Percentiles rank a stretch among this genome's conserved stretches.
Evolutionary conservation across 345 rosid species (phyloP).

Genomic region (Populus euphratica): DNA sequence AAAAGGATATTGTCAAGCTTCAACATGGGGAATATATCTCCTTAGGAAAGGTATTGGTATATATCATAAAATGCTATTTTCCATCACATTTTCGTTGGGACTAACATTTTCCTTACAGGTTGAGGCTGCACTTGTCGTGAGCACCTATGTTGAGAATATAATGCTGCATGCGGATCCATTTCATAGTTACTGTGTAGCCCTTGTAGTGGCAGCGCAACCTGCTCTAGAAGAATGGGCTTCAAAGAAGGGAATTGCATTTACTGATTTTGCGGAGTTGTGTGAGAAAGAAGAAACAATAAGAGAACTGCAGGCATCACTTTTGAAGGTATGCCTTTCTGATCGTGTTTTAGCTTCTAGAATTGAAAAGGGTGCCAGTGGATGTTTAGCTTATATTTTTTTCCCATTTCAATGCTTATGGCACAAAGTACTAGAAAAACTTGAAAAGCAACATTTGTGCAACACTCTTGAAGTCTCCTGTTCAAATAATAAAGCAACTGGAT

Average conservation of each 20-base stretch:
- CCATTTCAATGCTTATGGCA: background rate
- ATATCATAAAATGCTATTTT: background rate
- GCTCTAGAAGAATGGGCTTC: constrained; percentile 80
- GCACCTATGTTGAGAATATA: constrained; percentile 73
- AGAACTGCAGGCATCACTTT: constrained; percentile 78
- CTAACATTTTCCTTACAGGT: constrained; percentile 50
- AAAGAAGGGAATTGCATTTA: constrained; percentile 49
- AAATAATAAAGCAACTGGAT: background rate
- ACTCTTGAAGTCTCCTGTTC: background rate
- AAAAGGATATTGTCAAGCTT: constrained; percentile 95
- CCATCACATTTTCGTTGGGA: constrained; percentile 2
- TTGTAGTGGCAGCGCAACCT: constrained; percentile 67
- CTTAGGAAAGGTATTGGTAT: constrained; percentile 74
- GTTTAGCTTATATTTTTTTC: background rate
- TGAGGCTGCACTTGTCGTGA: constrained; percentile 73
- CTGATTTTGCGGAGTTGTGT: constrained; percentile 60
- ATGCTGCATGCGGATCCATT: constrained; percentile 96
- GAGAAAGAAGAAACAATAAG: constrained; percentile 52
- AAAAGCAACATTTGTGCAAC: background rate
- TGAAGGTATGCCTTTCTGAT: constrained; percentile 46
- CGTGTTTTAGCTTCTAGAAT: background rate
- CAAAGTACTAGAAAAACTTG: background rate
- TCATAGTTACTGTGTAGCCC: constrained; percentile 85
- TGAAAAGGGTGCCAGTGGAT: background rate
- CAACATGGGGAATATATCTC: constrained; percentile 99